These are phyloP conservation scores for Deinandra increscens DNA, from an alignment of 129 eudicot species.

Conservation along the genomic window DNA sequence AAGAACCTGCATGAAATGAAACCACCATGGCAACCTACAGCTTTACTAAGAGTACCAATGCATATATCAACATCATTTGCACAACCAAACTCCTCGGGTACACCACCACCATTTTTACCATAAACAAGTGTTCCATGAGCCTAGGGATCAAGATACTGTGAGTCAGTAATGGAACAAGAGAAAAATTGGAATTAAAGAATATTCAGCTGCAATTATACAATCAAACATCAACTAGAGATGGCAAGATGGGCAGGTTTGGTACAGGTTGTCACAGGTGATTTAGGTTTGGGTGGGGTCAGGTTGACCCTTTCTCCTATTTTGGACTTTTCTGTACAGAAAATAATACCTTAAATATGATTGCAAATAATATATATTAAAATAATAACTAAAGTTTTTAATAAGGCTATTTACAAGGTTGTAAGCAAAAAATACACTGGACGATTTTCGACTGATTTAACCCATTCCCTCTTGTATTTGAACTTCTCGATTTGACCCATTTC, in stretches of 20 bases:
- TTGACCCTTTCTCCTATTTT: constrained; percentile 6
- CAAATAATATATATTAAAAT: background rate
- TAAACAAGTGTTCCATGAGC: constrained; percentile 99
- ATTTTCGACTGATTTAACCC: background rate
- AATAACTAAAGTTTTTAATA: background rate
- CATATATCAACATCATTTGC: constrained; percentile 87
- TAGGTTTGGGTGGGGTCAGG: background rate
- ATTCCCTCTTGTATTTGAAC: background rate
- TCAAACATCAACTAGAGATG: constrained; percentile 11
- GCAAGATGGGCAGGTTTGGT: background rate
- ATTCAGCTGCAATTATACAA: background rate
- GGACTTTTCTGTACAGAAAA: background rate
- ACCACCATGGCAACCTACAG: constrained; percentile 99
- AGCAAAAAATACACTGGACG: background rate
- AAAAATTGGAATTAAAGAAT: background rate
- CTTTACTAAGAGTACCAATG: constrained; percentile 97
- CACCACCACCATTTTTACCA: constrained; percentile 94
- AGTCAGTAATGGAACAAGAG: background rate
- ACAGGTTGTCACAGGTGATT: background rate
- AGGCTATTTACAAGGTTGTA: background rate
- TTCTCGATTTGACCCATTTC: background rate
- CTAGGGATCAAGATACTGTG: constrained; percentile 36
- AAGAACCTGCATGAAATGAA: constrained; percentile 95
- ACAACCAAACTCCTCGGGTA: constrained; percentile 81
- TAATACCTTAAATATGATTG: background rate